These are phyloP conservation scores for Arachis hypogaea DNA, from an alignment of 306 rosid genomes.

Conservation along the genomic window DNA sequence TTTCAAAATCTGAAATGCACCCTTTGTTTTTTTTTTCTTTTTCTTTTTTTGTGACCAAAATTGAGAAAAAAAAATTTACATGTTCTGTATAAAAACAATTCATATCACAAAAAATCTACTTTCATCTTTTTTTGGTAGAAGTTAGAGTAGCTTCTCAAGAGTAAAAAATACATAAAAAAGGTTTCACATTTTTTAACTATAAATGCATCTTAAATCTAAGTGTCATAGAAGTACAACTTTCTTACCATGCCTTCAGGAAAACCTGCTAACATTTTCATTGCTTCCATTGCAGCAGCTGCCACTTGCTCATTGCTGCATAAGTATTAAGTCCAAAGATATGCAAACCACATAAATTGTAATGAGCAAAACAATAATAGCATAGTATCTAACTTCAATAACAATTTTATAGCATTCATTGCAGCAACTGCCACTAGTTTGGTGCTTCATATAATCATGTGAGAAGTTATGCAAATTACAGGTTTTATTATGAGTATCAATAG, in stretches of 20 bases:
- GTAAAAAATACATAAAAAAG: no score
- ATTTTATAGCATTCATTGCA: conserved; percentile 37
- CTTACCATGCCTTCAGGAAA: conserved; percentile 80
- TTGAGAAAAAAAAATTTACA: no score
- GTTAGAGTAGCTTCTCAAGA: no score
- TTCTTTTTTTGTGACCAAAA: no score
- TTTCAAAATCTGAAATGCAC: no score
- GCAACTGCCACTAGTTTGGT: conserved; percentile 71
- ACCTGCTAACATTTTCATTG: conserved; percentile 67
- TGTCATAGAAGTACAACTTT: conserved; percentile 29
- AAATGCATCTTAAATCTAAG: conserved; percentile 9
- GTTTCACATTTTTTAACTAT: neutral
- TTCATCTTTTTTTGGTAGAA: no score
- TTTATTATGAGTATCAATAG: conserved; percentile 4
- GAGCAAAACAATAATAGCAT: conserved; percentile 4
- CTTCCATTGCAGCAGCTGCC: conserved; percentile 66
- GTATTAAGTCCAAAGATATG: conserved; percentile 12
- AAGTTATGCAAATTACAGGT: conserved; percentile 21
- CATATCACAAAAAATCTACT: no score
- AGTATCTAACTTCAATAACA: neutral
- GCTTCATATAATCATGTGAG: conserved; percentile 40
- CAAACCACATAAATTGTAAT: conserved; percentile 4
- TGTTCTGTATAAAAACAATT: no score
- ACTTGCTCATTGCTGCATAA: conserved; percentile 73
- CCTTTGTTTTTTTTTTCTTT: no score